phyloP scores from a whole-genome alignment of 2,329 filamentous ascomycete genomes.

The Thelonectria blattea region DNA sequence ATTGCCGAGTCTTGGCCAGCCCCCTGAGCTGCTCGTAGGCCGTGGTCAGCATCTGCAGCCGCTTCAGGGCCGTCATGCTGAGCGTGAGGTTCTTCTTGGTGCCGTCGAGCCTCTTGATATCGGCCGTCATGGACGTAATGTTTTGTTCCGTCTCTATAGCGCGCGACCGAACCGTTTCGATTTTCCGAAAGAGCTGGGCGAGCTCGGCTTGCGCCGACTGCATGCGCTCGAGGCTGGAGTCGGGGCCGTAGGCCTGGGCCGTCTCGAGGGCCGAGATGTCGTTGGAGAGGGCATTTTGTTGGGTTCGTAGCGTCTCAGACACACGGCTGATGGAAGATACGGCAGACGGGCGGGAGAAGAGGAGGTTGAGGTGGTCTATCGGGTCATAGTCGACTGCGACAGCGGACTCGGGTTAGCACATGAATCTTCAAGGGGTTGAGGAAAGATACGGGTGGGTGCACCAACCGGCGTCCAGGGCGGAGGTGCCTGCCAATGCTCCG shows the following conservation, averaged over 20 bases:
- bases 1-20: conserved; percentile 84
- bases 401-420: conserved; percentile 22
- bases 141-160: conserved; percentile 92
- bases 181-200: conserved; percentile 88
- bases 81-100: conserved; percentile 96
- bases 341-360: conserved; percentile 89
- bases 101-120: conserved; percentile 95
- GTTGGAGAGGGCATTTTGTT: conserved; percentile 82
- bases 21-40: conserved; percentile 95
- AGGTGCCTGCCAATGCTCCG: conserved; percentile 43
- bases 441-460: conserved; percentile 7
- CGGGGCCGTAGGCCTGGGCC: conserved; percentile 82
- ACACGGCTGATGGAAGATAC: conserved; percentile 78
- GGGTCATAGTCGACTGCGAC: conserved; percentile 80
- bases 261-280: conserved; percentile 77
- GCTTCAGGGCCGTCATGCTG: conserved; percentile 97
- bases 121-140: conserved; percentile 98
- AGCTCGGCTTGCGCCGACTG: conserved; percentile 90
- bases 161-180: conserved; percentile 87
- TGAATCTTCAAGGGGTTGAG: conserved; percentile 22
- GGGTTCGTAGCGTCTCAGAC: conserved; percentile 72
- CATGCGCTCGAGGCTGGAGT: conserved; percentile 89
- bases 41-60: conserved; percentile 97
- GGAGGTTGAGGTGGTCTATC: conserved; percentile 87
- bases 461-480: conserved; percentile 55